Evolutionary conservation across 805 yeast genomes (phyloP).

Genomic region (Saccharomycopsis microspora): DNA sequence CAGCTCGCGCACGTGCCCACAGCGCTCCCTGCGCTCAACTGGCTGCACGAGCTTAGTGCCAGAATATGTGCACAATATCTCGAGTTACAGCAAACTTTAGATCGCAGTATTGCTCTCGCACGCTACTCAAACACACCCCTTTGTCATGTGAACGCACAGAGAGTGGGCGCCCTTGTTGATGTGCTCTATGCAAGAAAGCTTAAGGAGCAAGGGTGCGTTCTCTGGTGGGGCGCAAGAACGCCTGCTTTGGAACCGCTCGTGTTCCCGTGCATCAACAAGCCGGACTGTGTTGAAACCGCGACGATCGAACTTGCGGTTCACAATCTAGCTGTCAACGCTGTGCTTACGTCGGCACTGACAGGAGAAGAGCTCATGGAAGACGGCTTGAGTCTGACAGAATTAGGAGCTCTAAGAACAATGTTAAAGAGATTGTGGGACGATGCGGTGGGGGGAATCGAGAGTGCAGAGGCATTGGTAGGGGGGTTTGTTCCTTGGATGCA

Average conservation of each 20-base stretch:
- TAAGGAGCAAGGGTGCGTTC: constrained; percentile 48
- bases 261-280: constrained; percentile 61
- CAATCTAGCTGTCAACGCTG: constrained; percentile 76
- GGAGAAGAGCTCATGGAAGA: constrained; percentile 75
- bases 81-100: constrained; percentile 62
- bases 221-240: constrained; percentile 91
- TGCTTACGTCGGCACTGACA: constrained; percentile 80
- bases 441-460: constrained; percentile 47
- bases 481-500: constrained; percentile 68
- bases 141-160: constrained; percentile 73
- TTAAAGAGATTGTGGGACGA: constrained; percentile 92
- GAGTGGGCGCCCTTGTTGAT: constrained; percentile 71
- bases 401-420: constrained; percentile 57
- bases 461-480: constrained; percentile 42
- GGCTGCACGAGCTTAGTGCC: constrained; percentile 63
- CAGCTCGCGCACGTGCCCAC: constrained; percentile 48
- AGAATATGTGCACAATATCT: constrained; percentile 61
- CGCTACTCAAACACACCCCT: constrained; percentile 73
- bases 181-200: constrained; percentile 76
- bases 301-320: constrained; percentile 68
- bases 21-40: constrained; percentile 62
- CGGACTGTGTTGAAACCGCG: constrained; percentile 72
- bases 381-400: constrained; percentile 67
- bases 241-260: constrained; percentile 37
- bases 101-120: constrained; percentile 52